phyloP scores from a whole-genome alignment of 352 stramenopile genomes.

The Globisporangium sylvaticum region DNA sequence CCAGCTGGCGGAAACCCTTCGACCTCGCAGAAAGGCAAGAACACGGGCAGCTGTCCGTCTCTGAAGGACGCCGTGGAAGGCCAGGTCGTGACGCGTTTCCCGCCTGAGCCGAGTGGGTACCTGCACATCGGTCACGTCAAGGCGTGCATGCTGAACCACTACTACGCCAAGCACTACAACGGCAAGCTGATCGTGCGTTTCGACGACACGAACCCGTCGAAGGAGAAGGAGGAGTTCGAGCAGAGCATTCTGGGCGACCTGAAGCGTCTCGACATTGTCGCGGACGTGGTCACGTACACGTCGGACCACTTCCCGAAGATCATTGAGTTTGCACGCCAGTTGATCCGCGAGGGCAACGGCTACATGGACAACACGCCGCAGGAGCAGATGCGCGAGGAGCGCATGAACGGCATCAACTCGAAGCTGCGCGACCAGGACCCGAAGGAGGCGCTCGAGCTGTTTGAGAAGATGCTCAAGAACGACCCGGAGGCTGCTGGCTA shows the following conservation, averaged over 20 bases:
- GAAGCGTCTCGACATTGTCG: conserved; percentile 74
- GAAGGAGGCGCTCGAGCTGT: conserved; percentile 91
- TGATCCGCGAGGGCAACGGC: conserved; percentile 94
- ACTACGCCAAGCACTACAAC: conserved; percentile 97
- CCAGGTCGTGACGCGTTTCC: conserved; percentile 97
- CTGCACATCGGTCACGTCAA: conserved; percentile 98
- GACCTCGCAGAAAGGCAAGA: conserved; percentile 63
- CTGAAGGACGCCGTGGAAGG: conserved; percentile 94
- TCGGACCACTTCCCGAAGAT: conserved; percentile 98
- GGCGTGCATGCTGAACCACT: conserved; percentile 99
- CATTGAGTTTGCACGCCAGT: conserved; percentile 88
- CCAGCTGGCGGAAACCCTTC: not conserved
- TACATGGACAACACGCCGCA: conserved; percentile 99
- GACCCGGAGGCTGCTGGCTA: conserved; percentile 71
- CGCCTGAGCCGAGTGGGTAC: conserved; percentile 18
- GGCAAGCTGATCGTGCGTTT: conserved; percentile 98
- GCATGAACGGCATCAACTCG: conserved; percentile 91
- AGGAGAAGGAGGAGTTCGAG: conserved; percentile 99
- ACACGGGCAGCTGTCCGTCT: conserved; percentile 87
- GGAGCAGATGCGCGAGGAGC: conserved; percentile 95
- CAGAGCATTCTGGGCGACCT: conserved; percentile 93
- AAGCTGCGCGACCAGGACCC: conserved; percentile 86
- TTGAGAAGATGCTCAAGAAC: conserved; percentile 95
- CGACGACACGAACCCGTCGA: conserved; percentile 99
- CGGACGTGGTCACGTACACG: conserved; percentile 92